Base-by-base conservation (phyloP, 345 rosid species). In the Acer negundo region DNA sequence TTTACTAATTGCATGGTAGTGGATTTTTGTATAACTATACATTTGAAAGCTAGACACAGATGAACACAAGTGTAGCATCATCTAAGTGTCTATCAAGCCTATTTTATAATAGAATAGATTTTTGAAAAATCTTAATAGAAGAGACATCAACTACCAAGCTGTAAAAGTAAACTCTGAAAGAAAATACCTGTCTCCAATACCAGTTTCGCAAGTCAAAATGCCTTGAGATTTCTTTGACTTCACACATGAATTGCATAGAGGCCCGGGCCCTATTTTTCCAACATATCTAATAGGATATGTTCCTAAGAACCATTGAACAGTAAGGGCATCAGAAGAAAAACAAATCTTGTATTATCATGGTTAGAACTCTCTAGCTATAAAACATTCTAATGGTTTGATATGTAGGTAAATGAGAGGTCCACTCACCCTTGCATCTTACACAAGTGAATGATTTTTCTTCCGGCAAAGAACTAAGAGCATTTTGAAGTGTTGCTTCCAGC, bases 211-310 rank as follows among this genome's bases (percentile, higher is more conserved):
- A 80, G 74, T 79, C 49, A 79, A 65, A 80, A 67, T 83, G 53
- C 75, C 73, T 79, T 83, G 85, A 66, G 84, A 79, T 77, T 81
- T 87, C 79, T 84, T 90, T 56, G 84, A 77, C 74, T 88, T 91
- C 31, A 80, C 86, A 66, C 99, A 93, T 73, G 91, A 72, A 84
- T 82, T 84, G 88, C 98, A 94, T 69, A 91, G 82, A 75, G 92
- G 90, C 77, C 97, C 97, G 67, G 92, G 90, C 75, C 98, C 97
- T 68, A 88, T 82, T 84, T 81, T 90, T 76, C 95, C 97, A 81
- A 91, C 91, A 83, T 77, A 82, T 9, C 85, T 80, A 49, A 89
- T 69, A 44, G 97, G 92, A 75, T 86, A 88, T 67, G 86, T 62
- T 67, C 95, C 99, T 96, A 79, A 56, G 51, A 75, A 72, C 42